Evolutionary conservation across 2,329 filamentous ascomycete species (phyloP).

Genomic region (Claviceps humidiphila): DNA sequence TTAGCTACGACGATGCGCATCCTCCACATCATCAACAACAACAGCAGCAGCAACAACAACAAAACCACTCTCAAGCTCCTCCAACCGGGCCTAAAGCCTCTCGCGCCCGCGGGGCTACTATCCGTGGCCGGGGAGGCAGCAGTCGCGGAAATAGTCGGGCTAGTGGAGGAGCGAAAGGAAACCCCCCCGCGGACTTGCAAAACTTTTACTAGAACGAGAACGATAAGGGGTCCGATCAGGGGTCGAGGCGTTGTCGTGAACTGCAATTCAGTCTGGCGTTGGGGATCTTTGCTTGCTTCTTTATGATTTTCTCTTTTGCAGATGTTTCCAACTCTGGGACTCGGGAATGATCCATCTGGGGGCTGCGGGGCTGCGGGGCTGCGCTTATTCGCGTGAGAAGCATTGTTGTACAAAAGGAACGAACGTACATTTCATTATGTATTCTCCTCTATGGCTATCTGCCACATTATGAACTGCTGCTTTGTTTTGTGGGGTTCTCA

Average conservation of each 20-base stretch:
- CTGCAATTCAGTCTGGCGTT: too few species aligned
- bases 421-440: too few species aligned
- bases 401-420: too few species aligned
- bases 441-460: too few species aligned
- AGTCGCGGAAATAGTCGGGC: conserved; percentile 10
- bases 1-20: conserved; percentile 34
- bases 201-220: conserved; percentile 23
- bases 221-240: too few species aligned
- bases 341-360: neutral
- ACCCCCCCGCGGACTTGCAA: conserved; percentile 22
- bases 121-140: conserved; percentile 4
- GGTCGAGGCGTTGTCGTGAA: neutral
- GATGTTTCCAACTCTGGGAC: neutral
- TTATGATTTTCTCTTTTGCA: neutral
- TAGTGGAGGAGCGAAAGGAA: conserved; percentile 13
- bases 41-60: conserved; percentile 5
- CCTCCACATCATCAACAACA: conserved; percentile 12
- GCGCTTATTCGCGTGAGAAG: too few species aligned
- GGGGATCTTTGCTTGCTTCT: neutral
- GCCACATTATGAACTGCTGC: too few species aligned
- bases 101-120: neutral
- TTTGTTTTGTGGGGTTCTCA: too few species aligned
- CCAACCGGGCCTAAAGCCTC: conserved; percentile 8
- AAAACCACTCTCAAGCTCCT: conserved; percentile 6
- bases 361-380: neutral